phyloP scores from a whole-genome alignment of 306 rosid genomes.

The Quercus engelmannii region DNA sequence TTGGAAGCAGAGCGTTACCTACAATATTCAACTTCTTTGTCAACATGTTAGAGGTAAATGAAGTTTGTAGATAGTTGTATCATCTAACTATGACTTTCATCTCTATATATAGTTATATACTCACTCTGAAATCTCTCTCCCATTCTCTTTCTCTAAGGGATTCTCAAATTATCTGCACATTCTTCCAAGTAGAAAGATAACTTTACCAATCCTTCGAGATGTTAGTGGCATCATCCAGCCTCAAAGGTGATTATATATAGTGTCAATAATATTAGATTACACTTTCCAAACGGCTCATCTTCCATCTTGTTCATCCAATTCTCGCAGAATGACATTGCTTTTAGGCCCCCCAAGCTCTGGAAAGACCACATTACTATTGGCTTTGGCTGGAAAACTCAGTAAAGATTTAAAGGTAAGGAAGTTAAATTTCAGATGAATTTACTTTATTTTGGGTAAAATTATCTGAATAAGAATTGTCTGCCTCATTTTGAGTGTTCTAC shows the following conservation, averaged over 20 bases:
- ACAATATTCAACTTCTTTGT: conserved; percentile 39
- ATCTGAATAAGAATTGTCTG: too few species aligned
- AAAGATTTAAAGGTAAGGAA: conserved; percentile 47
- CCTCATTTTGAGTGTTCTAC: too few species aligned
- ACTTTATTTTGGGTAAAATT: not conserved
- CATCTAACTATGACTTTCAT: not conserved
- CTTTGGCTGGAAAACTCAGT: conserved; percentile 72
- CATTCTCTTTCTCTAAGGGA: conserved; percentile 19
- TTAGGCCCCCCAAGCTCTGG: conserved; percentile 89
- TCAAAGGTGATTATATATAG: conserved; percentile 26
- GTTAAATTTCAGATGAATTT: not conserved
- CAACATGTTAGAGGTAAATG: conserved; percentile 39
- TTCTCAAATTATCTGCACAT: conserved; percentile 30
- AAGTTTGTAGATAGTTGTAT: not conserved
- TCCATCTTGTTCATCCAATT: not conserved
- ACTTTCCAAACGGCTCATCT: not conserved
- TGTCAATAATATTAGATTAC: not conserved
- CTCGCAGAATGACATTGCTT: conserved; percentile 60
- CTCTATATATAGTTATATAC: conserved; percentile 3
- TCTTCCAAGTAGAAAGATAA: conserved; percentile 31
- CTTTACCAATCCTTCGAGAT: conserved; percentile 50
- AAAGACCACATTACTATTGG: conserved; percentile 70
- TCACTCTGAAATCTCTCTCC: not conserved
- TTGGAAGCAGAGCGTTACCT: conserved; percentile 73
- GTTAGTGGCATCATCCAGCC: conserved; percentile 75